Evolutionary conservation across 768 basidiomycete species (phyloP).

Genomic region (Pleurotus platypus): DNA sequence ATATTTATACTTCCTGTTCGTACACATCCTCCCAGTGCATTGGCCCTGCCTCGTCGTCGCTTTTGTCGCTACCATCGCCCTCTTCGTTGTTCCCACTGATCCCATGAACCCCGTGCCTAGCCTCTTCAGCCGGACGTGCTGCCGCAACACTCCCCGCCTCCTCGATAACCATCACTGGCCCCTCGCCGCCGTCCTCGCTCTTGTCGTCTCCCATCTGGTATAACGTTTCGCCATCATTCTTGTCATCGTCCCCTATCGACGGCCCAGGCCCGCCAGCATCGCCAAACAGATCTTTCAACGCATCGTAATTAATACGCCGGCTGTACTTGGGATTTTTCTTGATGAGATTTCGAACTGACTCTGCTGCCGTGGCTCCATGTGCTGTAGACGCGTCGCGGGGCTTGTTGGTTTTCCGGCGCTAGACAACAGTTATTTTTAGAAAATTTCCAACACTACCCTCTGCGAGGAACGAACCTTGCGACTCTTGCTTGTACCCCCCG

Average conservation of each 20-base stretch:
- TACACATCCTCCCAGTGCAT: slow-evolving; percentile 48
- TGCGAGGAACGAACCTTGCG: slow-evolving; percentile 72
- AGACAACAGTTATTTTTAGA: slow-evolving; percentile 8
- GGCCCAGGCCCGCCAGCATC: slow-evolving; percentile 33
- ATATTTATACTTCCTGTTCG: slow-evolving; percentile 64
- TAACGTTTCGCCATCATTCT: slow-evolving; percentile 35
- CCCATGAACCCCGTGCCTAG: slow-evolving; percentile 15
- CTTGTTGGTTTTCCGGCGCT: slow-evolving; percentile 68
- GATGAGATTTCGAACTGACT: slow-evolving; percentile 72
- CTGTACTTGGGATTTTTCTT: slow-evolving; percentile 87
- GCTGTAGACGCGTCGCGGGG: slow-evolving; percentile 76
- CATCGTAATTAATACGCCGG: slow-evolving; percentile 92
- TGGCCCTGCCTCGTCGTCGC: slow-evolving; percentile 41
- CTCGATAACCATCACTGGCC: slow-evolving; percentile 35
- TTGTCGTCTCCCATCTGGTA: slow-evolving; percentile 40
- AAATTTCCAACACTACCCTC: slow-evolving; percentile 28
- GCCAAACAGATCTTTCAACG: slow-evolving; percentile 75
- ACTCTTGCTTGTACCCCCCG: slow-evolving; percentile 44
- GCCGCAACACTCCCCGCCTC: slow-evolving; percentile 41
- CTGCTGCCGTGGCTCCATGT: slow-evolving; percentile 67
- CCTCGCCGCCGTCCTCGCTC: slow-evolving; percentile 29
- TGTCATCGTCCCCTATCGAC: slow-evolving; percentile 26
- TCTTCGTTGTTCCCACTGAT: slow-evolving; percentile 27
- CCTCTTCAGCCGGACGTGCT: slow-evolving; percentile 16
- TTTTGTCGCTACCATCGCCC: slow-evolving; percentile 49